These are phyloP conservation scores for Calocybe gangraenosa DNA, from an alignment of 768 basidiomycete genomes.

Conservation along the genomic window DNA sequence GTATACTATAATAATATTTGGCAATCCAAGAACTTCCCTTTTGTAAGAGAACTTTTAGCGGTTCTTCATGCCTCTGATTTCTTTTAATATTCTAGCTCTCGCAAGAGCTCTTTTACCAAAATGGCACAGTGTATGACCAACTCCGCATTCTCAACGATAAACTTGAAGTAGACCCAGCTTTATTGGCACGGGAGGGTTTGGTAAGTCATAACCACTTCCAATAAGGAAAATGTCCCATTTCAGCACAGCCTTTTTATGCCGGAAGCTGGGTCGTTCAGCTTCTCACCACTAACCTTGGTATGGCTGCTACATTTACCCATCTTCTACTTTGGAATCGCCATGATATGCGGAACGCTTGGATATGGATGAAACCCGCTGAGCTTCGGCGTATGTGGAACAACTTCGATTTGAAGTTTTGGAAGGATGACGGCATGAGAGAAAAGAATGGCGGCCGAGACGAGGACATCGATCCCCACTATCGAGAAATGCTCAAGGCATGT, in stretches of 20 bases:
- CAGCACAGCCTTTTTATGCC: constrained; percentile 38
- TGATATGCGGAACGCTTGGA: constrained; percentile 39
- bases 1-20: constrained; percentile 56
- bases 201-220: constrained; percentile 15
- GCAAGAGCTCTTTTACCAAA: constrained; percentile 43
- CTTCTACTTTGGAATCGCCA: constrained; percentile 42
- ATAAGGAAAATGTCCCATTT: neutral
- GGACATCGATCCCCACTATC: constrained; percentile 44
- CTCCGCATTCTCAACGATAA: constrained; percentile 41
- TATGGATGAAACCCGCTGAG: constrained; percentile 36
- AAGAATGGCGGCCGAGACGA: constrained; percentile 15
- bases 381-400: constrained; percentile 28
- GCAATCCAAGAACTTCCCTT: constrained; percentile 34
- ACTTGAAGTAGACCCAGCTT: constrained; percentile 35
- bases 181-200: constrained; percentile 37
- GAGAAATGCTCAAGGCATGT: constrained; percentile 45
- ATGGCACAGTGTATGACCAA: constrained; percentile 46
- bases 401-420: constrained; percentile 41
- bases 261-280: constrained; percentile 44
- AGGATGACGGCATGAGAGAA: constrained; percentile 35
- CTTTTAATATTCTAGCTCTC: constrained; percentile 40
- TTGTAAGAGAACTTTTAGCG: constrained; percentile 16
- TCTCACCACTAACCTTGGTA: constrained; percentile 39
- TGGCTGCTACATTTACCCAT: constrained; percentile 46
- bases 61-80: constrained; percentile 12